Percentiles rank a stretch among this genome's conserved stretches.
Conservation (phyloP, 2,329 filamentous ascomycete species). For the Coleophoma cylindrospora region DNA sequence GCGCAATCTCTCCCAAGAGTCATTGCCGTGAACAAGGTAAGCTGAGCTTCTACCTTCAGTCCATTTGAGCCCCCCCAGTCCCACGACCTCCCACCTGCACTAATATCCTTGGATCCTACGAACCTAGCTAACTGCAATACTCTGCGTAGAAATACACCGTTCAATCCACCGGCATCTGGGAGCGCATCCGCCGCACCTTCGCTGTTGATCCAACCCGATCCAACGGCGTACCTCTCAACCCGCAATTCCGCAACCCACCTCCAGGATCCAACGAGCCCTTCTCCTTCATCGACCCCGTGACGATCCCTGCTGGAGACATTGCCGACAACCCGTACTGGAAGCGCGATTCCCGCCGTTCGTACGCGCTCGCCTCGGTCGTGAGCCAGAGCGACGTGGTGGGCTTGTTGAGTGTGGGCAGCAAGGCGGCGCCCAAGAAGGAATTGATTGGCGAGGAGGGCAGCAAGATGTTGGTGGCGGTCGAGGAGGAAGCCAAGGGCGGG, state of each 20-base stretch:
- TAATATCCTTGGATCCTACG: no score
- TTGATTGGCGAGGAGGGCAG: slow-evolving; percentile 71
- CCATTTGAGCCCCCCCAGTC: slow-evolving; percentile 4
- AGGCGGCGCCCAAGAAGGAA: slow-evolving; percentile 74
- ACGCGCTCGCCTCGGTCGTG: slow-evolving; percentile 75
- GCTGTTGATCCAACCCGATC: slow-evolving; percentile 85
- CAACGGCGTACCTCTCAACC: slow-evolving; percentile 87
- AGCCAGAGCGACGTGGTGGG: slow-evolving; percentile 81
- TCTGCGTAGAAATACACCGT: slow-evolving; percentile 83
- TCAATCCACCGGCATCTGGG: slow-evolving; percentile 86
- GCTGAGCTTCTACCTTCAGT: slow-evolving; percentile 17
- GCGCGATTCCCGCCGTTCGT: slow-evolving; percentile 78
- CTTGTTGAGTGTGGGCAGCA: slow-evolving; percentile 80
- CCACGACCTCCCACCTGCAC: background rate
- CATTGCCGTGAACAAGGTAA: slow-evolving; percentile 55
- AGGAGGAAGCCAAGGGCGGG: slow-evolving; percentile 69
- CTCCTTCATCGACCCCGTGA: slow-evolving; percentile 76
- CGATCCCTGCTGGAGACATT: slow-evolving; percentile 77
- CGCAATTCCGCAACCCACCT: slow-evolving; percentile 82
- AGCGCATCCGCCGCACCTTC: slow-evolving; percentile 70
- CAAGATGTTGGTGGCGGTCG: slow-evolving; percentile 69
- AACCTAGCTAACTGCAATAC: slow-evolving; percentile 1
- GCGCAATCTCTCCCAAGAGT: slow-evolving; percentile 50
- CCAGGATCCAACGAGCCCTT: slow-evolving; percentile 69
- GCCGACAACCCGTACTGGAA: slow-evolving; percentile 96